Evolutionary conservation across 768 basidiomycete genomes (phyloP).

Genomic region (Leccinum boreale): DNA sequence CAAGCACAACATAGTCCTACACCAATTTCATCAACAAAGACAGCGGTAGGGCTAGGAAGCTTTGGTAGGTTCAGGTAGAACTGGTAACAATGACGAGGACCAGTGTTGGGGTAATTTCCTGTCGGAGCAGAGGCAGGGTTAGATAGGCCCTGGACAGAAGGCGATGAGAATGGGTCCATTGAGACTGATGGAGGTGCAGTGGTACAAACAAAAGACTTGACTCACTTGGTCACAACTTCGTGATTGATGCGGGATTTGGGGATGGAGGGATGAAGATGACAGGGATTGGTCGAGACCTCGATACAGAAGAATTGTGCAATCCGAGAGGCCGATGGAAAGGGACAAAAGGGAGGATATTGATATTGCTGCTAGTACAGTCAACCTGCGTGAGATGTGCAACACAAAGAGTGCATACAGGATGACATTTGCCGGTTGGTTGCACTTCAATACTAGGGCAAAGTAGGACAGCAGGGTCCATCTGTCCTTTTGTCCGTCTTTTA

Average conservation of each 20-base stretch:
- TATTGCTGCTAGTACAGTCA: constrained; percentile 60
- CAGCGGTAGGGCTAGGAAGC: constrained; percentile 61
- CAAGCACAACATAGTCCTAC: constrained; percentile 79
- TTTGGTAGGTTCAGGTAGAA: constrained; percentile 71
- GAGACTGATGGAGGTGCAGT: constrained; percentile 28
- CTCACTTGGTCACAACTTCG: constrained; percentile 81
- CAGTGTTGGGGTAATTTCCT: constrained; percentile 33
- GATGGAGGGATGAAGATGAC: constrained; percentile 60
- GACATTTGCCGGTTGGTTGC: constrained; percentile 71
- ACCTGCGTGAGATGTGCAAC: neutral
- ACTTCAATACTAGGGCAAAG: constrained; percentile 79
- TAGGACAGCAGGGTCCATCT: constrained; percentile 48
- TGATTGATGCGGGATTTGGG: constrained; percentile 84
- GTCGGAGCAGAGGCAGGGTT: neutral
- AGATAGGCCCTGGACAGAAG: constrained; percentile 18
- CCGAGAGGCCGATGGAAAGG: constrained; percentile 90
- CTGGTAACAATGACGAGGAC: constrained; percentile 89
- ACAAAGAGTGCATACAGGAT: constrained; percentile 51
- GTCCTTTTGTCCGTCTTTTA: constrained; percentile 72
- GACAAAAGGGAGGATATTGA: constrained; percentile 58
- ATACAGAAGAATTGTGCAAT: constrained; percentile 86
- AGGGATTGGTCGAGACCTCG: constrained; percentile 90
- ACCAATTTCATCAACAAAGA: constrained; percentile 83
- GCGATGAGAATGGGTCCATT: constrained; percentile 19
- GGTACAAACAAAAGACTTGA: constrained; percentile 88